phyloP scores from a whole-genome alignment of 768 basidiomycete genomes.

The Filobasidium wieringae region DNA sequence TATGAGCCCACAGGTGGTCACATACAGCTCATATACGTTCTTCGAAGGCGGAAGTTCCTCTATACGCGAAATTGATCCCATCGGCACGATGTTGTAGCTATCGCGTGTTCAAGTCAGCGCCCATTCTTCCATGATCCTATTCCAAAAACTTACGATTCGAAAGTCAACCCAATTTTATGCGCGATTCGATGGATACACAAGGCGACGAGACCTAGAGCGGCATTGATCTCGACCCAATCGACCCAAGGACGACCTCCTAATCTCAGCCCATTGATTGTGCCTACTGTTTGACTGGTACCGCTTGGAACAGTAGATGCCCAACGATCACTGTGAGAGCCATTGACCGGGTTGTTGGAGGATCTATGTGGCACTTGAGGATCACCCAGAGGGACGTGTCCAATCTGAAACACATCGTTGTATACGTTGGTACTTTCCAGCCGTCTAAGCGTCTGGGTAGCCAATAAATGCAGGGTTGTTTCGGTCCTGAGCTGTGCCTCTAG shows the following conservation, averaged over 20 bases:
- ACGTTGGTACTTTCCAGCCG: conserved; percentile 39
- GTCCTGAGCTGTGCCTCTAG: conserved; percentile 21
- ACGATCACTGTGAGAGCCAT: not conserved
- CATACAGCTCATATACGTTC: conserved; percentile 63
- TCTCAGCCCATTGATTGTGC: conserved; percentile 93
- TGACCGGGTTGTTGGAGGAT: not conserved
- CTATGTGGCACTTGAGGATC: not conserved
- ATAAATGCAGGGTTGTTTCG: conserved; percentile 25
- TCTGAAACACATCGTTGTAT: conserved; percentile 39
- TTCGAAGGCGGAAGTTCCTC: conserved; percentile 46
- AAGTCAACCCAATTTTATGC: conserved; percentile 76
- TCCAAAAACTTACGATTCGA: conserved; percentile 56
- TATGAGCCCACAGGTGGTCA: not conserved
- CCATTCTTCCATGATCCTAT: not conserved
- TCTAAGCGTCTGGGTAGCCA: conserved; percentile 27
- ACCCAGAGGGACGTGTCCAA: conserved; percentile 32
- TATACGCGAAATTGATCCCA: conserved; percentile 89
- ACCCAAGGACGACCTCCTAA: conserved; percentile 75
- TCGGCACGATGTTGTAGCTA: conserved; percentile 81
- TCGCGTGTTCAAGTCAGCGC: not conserved
- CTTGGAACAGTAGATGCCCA: not conserved
- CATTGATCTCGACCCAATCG: conserved; percentile 98
- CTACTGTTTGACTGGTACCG: conserved; percentile 42
- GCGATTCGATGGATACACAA: conserved; percentile 82
- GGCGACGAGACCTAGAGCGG: conserved; percentile 95